Percentiles rank a stretch among this genome's conserved stretches.
Evolutionary conservation across 352 stramenopile genomes (phyloP).

Genomic region (Pythium insidiosum): DNA sequence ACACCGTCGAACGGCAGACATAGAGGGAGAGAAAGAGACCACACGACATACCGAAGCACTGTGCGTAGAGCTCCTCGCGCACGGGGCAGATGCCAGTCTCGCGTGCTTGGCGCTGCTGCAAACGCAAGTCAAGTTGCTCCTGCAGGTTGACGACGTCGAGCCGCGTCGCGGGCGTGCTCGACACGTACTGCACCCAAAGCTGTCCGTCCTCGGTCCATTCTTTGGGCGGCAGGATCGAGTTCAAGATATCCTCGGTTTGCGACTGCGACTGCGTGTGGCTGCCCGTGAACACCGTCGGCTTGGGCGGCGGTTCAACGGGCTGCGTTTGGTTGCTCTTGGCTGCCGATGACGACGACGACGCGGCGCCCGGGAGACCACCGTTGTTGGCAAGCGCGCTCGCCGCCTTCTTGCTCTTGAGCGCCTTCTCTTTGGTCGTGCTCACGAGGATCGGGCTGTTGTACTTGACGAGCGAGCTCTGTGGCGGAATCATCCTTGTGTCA

Average conservation of each 20-base stretch:
- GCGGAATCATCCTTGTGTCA: slow-evolving; percentile 81
- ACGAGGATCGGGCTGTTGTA: slow-evolving; percentile 90
- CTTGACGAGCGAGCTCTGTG: slow-evolving; percentile 85
- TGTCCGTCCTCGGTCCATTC: no score
- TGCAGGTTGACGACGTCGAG: slow-evolving; percentile 90
- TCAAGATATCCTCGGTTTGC: slow-evolving; percentile 88
- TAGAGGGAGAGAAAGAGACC: not conserved
- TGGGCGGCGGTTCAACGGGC: slow-evolving; percentile 11
- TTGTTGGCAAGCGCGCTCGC: slow-evolving; percentile 21
- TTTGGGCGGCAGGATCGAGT: slow-evolving; percentile 87
- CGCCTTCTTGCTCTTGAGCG: slow-evolving; percentile 35
- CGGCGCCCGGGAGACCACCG: no score
- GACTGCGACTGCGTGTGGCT: slow-evolving; percentile 43
- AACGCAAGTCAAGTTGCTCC: slow-evolving; percentile 84
- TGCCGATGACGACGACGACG: no score
- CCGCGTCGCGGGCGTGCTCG: slow-evolving; percentile 85
- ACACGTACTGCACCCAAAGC: slow-evolving; percentile 93
- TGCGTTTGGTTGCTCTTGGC: slow-evolving; percentile 22
- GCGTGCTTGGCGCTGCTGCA: slow-evolving; percentile 87
- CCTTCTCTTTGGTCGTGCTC: slow-evolving; percentile 81
- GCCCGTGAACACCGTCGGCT: slow-evolving; percentile 57
- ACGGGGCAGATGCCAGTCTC: slow-evolving; percentile 91
- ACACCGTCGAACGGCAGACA: slow-evolving; percentile 59
- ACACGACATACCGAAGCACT: slow-evolving; percentile 76
- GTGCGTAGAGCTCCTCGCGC: slow-evolving; percentile 88